Evolutionary conservation across 345 rosid species (phyloP), one percentile per base, ranked within the genome.

Genomic region (Hibiscus syriacus): DNA sequence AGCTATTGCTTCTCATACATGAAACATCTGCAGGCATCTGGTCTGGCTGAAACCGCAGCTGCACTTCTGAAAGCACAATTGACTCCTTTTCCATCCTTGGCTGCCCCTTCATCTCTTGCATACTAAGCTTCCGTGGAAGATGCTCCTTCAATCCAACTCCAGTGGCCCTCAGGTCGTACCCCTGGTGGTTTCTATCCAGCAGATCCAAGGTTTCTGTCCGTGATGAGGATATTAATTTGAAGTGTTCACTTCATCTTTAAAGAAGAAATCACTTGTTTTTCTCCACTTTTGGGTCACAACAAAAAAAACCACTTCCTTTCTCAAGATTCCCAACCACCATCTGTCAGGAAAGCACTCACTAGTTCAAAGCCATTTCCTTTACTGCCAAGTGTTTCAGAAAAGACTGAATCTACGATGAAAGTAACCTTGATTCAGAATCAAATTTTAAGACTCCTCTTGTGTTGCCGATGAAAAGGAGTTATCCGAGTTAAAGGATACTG

Each of bases 11-110:
- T 32, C 98, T 94, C 70, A 87, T 94, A 27, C 99, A 89, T 59
- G 99, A 94, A n/a, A 80, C 99, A 94, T 77, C 96, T 94, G 53
- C 97, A 86, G 78, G 95, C 95, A 61, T 85, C 87, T 73, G 99
- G 99, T 68, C 83, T 94, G 84, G 73, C 74, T 69, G 74, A 79
- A 65, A 81, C 90, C 70, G 93, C 99, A 25, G 75, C 83, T 56
- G 41, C 72, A 53, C 83, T 94, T 74, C 81, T 87, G 77, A 89
- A 86, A 84, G 93, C 96, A 64, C 95, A 94, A 68, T 78, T 94
- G 82, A 83, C 84, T 66, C 95, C 99, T 76, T 80, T 94, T 64
- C 82, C 96, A 50, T 79, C 84, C 3, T 68, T 81, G 80, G 92
- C 84, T 12, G 84, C 85, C 61, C 84, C 92, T 68, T 83, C 91